Evolutionary conservation across 1,139 yeast genomes (phyloP), one percentile per base, ranked within the genome.

Genomic region (Hyphopichia khmerensis): DNA sequence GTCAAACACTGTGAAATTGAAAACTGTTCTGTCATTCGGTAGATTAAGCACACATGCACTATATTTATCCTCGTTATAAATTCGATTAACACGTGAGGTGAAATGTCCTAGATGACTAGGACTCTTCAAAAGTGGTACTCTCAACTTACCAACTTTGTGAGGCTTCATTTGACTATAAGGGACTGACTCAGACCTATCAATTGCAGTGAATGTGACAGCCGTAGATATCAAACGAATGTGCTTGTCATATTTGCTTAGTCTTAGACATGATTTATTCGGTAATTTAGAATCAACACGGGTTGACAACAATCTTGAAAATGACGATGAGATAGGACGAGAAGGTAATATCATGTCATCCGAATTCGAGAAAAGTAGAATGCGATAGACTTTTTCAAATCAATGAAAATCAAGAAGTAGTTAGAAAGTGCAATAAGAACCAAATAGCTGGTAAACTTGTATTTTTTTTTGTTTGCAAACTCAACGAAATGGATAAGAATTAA

Each of bases 91-190:
- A 41, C 99, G 71, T 39, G 87, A 81, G 1, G 89, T 65, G 49
- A 71, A 77, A 64, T 91, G 95, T 7, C 99, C 99, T 33, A 89
- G 73, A 57, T 84, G 87, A 1, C 82, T 74, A 5, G 95, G 95
- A 11, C 85, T 83, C 51, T 81, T 83, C 29, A 79, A 63, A 45
- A 88, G 62, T 31, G 84, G 82, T 7, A 84, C 77, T 35, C 66
- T 57, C 24, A 73, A 57, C 39, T 53, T 58, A 26, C 68, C 69
- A 2, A 52, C 42, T n/a, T 52, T 55, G 39, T 50, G 49, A 11
- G 56, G 49, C 11, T 45, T 47, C 17, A 48, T 47, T 14, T 17
- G 34, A 42, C 43, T 15, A 41, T 32, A 38, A 43, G 37, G n/a
- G 21, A 21, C 21, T 21, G 36, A n/a, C 13, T 49, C 49, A 16